These are phyloP conservation scores for Ilyonectria robusta DNA, from an alignment of 2,329 filamentous ascomycete genomes.

Conservation along the genomic window DNA sequence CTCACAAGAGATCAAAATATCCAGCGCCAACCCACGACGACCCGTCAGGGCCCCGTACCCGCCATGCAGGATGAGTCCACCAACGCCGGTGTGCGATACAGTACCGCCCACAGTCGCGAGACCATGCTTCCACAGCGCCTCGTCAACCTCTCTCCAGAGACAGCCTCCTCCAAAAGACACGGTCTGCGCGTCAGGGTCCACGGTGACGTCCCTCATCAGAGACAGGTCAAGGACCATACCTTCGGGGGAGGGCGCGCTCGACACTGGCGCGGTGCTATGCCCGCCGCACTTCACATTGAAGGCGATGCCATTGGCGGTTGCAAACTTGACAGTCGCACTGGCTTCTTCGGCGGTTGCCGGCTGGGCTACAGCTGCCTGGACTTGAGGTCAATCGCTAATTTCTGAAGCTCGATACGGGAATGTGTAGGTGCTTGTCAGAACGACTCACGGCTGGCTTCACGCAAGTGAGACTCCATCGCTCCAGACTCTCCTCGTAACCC, in stretches of 20 bases:
- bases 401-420: background rate
- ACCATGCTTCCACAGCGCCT: slow-evolving; percentile 62
- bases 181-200: slow-evolving; percentile 61
- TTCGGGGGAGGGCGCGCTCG: slow-evolving; percentile 58
- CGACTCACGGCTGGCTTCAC: slow-evolving; percentile 52
- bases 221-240: slow-evolving; percentile 70
- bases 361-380: slow-evolving; percentile 60
- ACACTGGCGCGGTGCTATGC: slow-evolving; percentile 67
- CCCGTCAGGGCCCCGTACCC: slow-evolving; percentile 72
- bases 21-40: slow-evolving; percentile 64
- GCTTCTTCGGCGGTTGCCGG: slow-evolving; percentile 59
- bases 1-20: slow-evolving; percentile 56
- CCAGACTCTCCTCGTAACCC: slow-evolving; percentile 52
- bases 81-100: slow-evolving; percentile 74
- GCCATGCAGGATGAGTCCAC: slow-evolving; percentile 70
- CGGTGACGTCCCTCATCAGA: slow-evolving; percentile 63
- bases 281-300: slow-evolving; percentile 70
- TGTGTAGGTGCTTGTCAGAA: background rate
- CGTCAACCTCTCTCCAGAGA: slow-evolving; percentile 69
- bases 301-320: slow-evolving; percentile 59
- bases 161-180: slow-evolving; percentile 67
- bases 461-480: slow-evolving; percentile 56
- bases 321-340: slow-evolving; percentile 60
- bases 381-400: background rate
- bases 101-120: slow-evolving; percentile 74